Conservation (phyloP, 164 flowering plant species). For the Stephania yunnanensis region DNA sequence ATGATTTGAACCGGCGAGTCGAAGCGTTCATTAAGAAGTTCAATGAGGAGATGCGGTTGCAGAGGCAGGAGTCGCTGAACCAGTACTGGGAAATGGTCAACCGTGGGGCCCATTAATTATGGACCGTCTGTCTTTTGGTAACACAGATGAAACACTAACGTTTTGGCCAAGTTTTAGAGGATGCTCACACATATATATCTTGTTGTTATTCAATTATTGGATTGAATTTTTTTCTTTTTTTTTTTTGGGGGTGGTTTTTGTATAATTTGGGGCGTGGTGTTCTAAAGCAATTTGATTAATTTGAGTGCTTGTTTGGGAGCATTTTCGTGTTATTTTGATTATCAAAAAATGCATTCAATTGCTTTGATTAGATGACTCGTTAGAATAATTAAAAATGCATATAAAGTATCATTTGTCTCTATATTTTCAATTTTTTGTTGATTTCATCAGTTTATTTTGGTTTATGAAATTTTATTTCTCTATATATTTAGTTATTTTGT, state of each 20-base stretch:
- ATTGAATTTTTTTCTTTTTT: not conserved
- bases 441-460: too few species aligned
- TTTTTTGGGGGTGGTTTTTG: not conserved
- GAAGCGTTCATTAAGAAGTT: slow-evolving; percentile 83
- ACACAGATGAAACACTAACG: not conserved
- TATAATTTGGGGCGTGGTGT: not conserved
- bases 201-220: not conserved
- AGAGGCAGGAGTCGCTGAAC: slow-evolving; percentile 58
- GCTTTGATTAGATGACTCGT: too few species aligned
- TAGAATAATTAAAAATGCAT: too few species aligned
- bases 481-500: too few species aligned
- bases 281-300: not conserved
- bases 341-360: too few species aligned
- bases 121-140: not conserved
- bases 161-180: not conserved
- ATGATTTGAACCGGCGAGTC: slow-evolving; percentile 66
- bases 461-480: too few species aligned
- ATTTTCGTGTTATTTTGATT: too few species aligned
- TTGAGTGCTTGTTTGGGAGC: too few species aligned
- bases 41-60: slow-evolving; percentile 76
- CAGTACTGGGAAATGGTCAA: slow-evolving; percentile 46
- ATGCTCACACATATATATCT: not conserved
- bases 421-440: too few species aligned
- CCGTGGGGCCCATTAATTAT: slow-evolving; percentile 23
- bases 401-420: too few species aligned